Base-by-base conservation (phyloP, 2,329 filamentous ascomycete genomes). In the Colletotrichum sp. region DNA sequence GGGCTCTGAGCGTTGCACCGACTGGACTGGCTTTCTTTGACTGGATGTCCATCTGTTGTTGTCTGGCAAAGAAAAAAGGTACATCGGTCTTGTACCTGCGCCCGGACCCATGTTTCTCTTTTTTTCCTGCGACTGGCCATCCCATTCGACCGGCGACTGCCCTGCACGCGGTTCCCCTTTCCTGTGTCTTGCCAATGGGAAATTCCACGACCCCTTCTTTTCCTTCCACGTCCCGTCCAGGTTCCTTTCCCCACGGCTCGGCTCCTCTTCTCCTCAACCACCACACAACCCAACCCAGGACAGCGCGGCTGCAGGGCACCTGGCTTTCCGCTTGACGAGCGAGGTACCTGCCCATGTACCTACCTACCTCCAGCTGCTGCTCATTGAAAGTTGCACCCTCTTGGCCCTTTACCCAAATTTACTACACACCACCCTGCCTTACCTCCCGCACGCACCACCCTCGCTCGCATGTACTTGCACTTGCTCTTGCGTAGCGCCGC, bases 141-240 rank as follows among this genome's bases (percentile, higher is more conserved):
- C 52, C 34, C 26, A 59, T 43, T 61, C 34, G 39, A 48, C 39
- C 39, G 18, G 39, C 39, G 39, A 32, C 69, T 16, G 13, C 26
- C n/a, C 64, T 34, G 64, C 63, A 65, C 71, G 36, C 48, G 60
- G 71, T 67, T 60, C 60, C 67, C 72, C 68, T 67, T 75, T 75
- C 55, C 57, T 66, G n/a, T 72, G 30, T 55, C 59, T 72, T 64
- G 63, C 55, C 30, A 6, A 72, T 75, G 43, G 63, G 63, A 63
- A 75, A 75, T 72, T 72, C 69, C 63, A 75, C 69, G 64, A 75
- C 73, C 73, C 73, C 73, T 75, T 75, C 73, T 73, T 73, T 74
- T 72, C 39, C 69, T 72, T 72, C 73, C 28, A 61, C 28, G 26
- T 30, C 30, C 16, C 26, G 24, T 30, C 26, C 26, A 61, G 59